These are phyloP conservation scores for Lichtheimia hyalospora DNA, from an alignment of 371 early-diverging fungal genomes.

Conservation along the genomic window DNA sequence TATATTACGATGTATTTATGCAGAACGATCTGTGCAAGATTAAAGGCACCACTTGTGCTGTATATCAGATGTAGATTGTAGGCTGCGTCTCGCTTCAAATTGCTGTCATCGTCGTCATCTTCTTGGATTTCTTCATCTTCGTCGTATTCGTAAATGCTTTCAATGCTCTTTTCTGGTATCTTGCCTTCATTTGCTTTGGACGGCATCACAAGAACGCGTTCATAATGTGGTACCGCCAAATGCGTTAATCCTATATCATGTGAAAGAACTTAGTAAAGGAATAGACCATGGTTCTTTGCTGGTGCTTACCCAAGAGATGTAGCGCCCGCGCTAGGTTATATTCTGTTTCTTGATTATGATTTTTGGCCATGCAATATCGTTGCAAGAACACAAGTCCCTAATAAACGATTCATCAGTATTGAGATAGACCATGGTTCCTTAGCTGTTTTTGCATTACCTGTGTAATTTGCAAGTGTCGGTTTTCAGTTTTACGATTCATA, in stretches of 20 bases:
- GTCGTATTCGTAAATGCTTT: slow-evolving; percentile 25
- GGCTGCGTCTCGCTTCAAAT: slow-evolving; percentile 70
- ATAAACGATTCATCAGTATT: neutral
- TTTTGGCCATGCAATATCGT: slow-evolving; percentile 61
- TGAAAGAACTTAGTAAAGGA: neutral
- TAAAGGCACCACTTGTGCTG: slow-evolving; percentile 67
- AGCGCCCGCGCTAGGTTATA: slow-evolving; percentile 88
- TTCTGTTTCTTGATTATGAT: slow-evolving; percentile 68
- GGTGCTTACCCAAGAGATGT: slow-evolving; percentile 67
- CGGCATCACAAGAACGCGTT: slow-evolving; percentile 63
- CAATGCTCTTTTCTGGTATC: slow-evolving; percentile 13
- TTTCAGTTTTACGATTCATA: slow-evolving; percentile 67
- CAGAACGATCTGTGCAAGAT: slow-evolving; percentile 68
- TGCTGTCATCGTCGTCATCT: slow-evolving; percentile 46
- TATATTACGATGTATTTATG: slow-evolving; percentile 64
- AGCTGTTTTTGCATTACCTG: slow-evolving; percentile 36
- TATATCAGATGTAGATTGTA: slow-evolving; percentile 78
- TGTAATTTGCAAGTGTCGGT: slow-evolving; percentile 68
- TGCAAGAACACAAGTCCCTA: slow-evolving; percentile 49
- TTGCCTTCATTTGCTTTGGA: slow-evolving; percentile 30
- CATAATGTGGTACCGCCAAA: slow-evolving; percentile 83
- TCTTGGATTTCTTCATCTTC: slow-evolving; percentile 15
- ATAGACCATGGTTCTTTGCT: neutral
- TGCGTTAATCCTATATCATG: slow-evolving; percentile 59
- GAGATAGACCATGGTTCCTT: neutral